Evolutionary conservation across 441 rosid species (phyloP), one percentile per base, ranked within the genome.

Genomic region (Syzygium syzygioides): DNA sequence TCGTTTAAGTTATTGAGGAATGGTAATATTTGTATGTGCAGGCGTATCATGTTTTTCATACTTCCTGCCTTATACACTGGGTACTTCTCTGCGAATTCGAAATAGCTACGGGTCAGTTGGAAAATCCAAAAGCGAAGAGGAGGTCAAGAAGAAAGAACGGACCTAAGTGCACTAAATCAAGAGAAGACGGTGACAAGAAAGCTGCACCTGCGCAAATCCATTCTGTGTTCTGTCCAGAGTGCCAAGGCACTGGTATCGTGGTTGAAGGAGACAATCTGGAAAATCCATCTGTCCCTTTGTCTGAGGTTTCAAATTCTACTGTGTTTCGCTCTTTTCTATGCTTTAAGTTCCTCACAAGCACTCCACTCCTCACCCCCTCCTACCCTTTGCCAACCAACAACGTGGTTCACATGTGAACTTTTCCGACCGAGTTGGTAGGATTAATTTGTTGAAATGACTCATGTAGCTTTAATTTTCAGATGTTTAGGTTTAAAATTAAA

Each of bases 11-110:
- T 76, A 79, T 45, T 80, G 83, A 76, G n/a, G 83, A 41, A 76
- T 88, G 37, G 55, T 34, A 54, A 55, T 53, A 85, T 86, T 85
- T 89, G 86, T 20, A 59, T 56, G 5, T 91, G 92, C 90, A 96
- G 98, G 97, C 97, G 57, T 98, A 96, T 93, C 99, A 98, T 91
- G 94, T 98, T 37, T 98, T 94, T 91, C 99, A 98, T 71, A 93
- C 94, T 62, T 98, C 99, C 76, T 97, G 99, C 94, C 97, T 96
- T 60, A 87, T 98, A 87, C 99, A 95, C 88, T 97, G 99, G 99
- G 90, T 98, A 88, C 97, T 98, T 90, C 92, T 95, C 57, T 96
- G 97, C 62, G 99, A 97, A 92, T 92, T 79, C 86, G 98, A 96
- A 93, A 95, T 92, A 89, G 89, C 90, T 85, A 92, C 89, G 87